A percentile compares a stretch with the other conserved stretches of the same genome.
phyloP scores from a whole-genome alignment of 176 grass and related monocot species.

The Oryza officinalis region DNA sequence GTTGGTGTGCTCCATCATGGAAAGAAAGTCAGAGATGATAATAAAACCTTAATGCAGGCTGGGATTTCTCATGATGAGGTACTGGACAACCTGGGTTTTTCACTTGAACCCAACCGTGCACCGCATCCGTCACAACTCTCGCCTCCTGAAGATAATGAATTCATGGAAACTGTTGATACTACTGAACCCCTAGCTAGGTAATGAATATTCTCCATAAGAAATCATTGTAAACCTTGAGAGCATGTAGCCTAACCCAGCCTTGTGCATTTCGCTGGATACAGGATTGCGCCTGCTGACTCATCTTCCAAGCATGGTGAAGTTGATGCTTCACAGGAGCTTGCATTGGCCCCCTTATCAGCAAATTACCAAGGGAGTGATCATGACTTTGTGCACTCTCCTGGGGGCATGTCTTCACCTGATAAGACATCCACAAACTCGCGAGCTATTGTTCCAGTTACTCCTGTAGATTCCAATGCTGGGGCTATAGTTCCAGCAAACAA shows the following conservation, averaged over 20 bases:
- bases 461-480: conserved; percentile 48
- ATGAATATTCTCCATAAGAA: conserved; percentile 15
- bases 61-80: conserved; percentile 64
- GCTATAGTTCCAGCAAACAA: conserved; percentile 54
- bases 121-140: conserved; percentile 41
- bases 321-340: conserved; percentile 54
- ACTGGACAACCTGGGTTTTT: conserved; percentile 71
- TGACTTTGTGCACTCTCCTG: conserved; percentile 64
- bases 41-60: conserved; percentile 67
- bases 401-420: conserved; percentile 58
- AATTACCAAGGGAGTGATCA: conserved; percentile 68
- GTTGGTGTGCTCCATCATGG: conserved; percentile 83
- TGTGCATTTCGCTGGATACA: conserved; percentile 34
- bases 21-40: conserved; percentile 92
- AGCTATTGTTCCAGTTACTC: conserved; percentile 50
- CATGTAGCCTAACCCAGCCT: conserved; percentile 5
- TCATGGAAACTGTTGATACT: conserved; percentile 59
- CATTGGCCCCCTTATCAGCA: conserved; percentile 52
- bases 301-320: conserved; percentile 44
- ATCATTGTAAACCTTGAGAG: not conserved
- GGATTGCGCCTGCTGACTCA: conserved; percentile 50
- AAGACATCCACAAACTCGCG: conserved; percentile 52
- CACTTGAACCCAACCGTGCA: conserved; percentile 69
- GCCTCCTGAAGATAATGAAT: conserved; percentile 50
- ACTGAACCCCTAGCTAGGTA: conserved; percentile 86